Evolutionary conservation across 371 early-diverging fungal genomes (phyloP).

Genomic region (Mucor sp.): DNA sequence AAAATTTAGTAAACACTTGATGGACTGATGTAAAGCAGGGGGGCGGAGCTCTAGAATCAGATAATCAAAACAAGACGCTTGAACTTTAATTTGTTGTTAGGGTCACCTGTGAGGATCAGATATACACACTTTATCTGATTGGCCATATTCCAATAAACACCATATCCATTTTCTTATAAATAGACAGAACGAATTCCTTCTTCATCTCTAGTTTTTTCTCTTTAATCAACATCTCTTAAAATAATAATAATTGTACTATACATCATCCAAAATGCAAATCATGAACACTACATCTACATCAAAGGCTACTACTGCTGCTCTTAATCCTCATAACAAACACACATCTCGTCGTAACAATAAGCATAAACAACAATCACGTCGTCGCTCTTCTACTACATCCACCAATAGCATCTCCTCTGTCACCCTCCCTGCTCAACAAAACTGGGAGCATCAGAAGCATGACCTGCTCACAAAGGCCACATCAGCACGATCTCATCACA

Average conservation of each 20-base stretch:
- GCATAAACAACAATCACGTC: constrained; percentile 6
- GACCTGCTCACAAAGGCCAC: not conserved
- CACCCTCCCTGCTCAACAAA: constrained; percentile 1
- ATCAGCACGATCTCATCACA: constrained; percentile 6
- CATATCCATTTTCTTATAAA: constrained; percentile 13
- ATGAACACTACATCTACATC: constrained; percentile 18
- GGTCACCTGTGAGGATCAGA: constrained; percentile 31
- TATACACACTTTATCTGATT: constrained; percentile 21
- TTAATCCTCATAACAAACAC: constrained; percentile 6
- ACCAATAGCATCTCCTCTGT: not conserved
- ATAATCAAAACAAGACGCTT: constrained; percentile 21
- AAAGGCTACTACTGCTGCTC: constrained; percentile 12
- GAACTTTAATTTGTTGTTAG: constrained; percentile 13
- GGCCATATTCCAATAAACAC: constrained; percentile 7
- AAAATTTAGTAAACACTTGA: constrained; percentile 2
- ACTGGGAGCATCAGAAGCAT: constrained; percentile 7
- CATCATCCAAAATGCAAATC: constrained; percentile 19
- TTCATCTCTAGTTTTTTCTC: constrained; percentile 1
- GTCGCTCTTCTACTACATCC: constrained; percentile 11
- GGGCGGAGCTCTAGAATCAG: constrained; percentile 28
- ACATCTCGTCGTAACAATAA: constrained; percentile 19
- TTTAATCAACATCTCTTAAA: not conserved
- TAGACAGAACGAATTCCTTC: constrained; percentile 4
- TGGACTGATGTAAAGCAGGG: constrained; percentile 5
- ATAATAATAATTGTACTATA: constrained; percentile 4